Base-by-base conservation (phyloP, 2,329 filamentous ascomycete genomes). In the Pseudogymnoascus sp. region DNA sequence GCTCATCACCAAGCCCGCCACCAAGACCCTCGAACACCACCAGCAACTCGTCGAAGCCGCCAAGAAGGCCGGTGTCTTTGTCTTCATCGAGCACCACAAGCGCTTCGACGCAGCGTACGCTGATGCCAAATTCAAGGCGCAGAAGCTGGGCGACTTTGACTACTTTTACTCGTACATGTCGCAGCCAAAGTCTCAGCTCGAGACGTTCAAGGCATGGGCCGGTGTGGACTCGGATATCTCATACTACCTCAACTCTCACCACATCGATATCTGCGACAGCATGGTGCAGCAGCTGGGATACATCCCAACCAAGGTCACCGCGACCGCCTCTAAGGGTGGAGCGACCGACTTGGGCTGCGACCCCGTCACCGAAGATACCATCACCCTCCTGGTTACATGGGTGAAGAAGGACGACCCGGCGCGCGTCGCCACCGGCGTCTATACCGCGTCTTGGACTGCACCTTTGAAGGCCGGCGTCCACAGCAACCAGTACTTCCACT, bases 81-180 rank as follows among this genome's bases (percentile, higher is more conserved):
- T 96, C 68, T 96, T 91, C 79, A 83, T 97, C 71, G 93, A 97
- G 82, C 93, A 97, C 79, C 93, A 97, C 84, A 97, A 97, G 81
- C 91, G 93, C 65, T 97, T 88, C 78, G 93, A 97, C 75, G 93
- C 93, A 1, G 92, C 92, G 21, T 97, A 97, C 79, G 86, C 90
- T 13, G 93, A 97, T 75, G 93, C 93, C 13, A 85, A 88, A 61
- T 88, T 88, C 78, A 87, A 89, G 70, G 90, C 91, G 13, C 79
- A 85, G 73, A 86, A 81, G 62, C 81, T 97, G 6, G 93, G 93
- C 68, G 92, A 96, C 78, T 97, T 97, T 85, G 96, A 96, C 81
- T 97, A 97, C 82, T 97, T 96, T 76, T 97, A 96, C 83, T 89
- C 85, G 71, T 97, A 97, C 84, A 96, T 96, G 92, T 91, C 87